phyloP scores from a whole-genome alignment of 352 stramenopile species.

The Phytophthora niederhauseri region DNA sequence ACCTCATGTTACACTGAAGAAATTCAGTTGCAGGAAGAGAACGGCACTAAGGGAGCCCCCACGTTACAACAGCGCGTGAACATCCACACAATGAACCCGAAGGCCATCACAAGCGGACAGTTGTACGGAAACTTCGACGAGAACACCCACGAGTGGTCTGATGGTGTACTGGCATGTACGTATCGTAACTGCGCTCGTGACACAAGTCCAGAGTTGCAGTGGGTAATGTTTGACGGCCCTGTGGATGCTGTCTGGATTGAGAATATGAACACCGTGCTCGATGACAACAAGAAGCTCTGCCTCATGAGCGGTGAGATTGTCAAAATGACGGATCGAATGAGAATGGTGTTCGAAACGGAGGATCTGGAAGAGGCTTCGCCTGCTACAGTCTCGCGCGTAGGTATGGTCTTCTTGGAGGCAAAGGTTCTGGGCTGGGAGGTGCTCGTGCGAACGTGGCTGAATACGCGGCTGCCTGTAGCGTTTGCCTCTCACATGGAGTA shows the following conservation, averaged over 20 bases:
- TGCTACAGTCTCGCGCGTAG: conserved; percentile 92
- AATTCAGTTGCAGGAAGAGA: conserved; percentile 27
- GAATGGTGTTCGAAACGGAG: conserved; percentile 97
- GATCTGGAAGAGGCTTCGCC: conserved; percentile 89
- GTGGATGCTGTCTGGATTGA: conserved; percentile 96
- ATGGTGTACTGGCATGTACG: conserved; percentile 94
- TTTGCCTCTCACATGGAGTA: conserved; percentile 47
- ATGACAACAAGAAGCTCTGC: conserved; percentile 96
- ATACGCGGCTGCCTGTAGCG: conserved; percentile 47
- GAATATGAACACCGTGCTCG: conserved; percentile 96
- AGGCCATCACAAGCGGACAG: conserved; percentile 94
- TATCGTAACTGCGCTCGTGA: conserved; percentile 93
- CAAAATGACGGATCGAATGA: conserved; percentile 94
- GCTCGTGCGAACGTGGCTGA: conserved; percentile 88
- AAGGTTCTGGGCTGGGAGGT: conserved; percentile 93
- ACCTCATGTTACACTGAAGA: conserved; percentile 70
- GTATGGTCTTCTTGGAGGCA: conserved; percentile 94
- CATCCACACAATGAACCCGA: conserved; percentile 94
- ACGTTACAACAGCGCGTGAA: conserved; percentile 69
- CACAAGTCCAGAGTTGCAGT: conserved; percentile 88
- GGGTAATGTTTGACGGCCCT: conserved; percentile 94
- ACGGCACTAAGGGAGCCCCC: conserved; percentile 31
- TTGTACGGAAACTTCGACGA: conserved; percentile 96
- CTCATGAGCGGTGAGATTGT: conserved; percentile 96
- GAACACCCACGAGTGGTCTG: conserved; percentile 95